Conservation (phyloP, 139 green algal genomes). For the Micractinium sp. region DNA sequence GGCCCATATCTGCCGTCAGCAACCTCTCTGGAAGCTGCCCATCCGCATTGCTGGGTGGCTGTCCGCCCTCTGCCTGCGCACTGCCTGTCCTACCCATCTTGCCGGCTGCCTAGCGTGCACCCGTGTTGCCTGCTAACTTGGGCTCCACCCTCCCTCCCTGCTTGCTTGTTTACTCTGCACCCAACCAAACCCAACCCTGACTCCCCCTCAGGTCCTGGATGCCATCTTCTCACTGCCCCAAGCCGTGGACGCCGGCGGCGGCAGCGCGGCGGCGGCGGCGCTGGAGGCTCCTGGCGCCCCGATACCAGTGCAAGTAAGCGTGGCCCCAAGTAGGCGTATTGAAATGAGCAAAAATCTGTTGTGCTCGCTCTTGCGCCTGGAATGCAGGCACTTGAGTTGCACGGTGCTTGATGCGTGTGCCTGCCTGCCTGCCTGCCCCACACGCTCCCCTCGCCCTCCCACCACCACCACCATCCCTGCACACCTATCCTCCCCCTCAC, state of each 20-base stretch:
- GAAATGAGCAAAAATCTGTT: no score
- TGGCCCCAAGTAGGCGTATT: neutral
- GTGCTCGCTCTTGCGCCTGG: no score
- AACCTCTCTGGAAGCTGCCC: neutral
- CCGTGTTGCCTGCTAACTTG: neutral
- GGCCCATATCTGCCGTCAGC: neutral
- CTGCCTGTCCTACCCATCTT: neutral
- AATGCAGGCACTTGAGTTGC: neutral
- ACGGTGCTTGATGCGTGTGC: neutral
- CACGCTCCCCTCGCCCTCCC: conserved; percentile 9
- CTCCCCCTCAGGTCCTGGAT: conserved; percentile 60
- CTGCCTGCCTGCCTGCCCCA: neutral
- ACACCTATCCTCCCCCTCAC: neutral
- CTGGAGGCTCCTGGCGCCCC: conserved; percentile 31
- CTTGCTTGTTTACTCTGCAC: no score
- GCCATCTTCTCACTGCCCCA: conserved; percentile 69
- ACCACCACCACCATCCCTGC: conserved; percentile 12
- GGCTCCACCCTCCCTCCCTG: neutral
- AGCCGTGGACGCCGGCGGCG: neutral
- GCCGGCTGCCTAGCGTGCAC: neutral
- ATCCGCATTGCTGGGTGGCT: no score
- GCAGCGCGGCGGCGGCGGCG: neutral
- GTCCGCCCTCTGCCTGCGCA: no score
- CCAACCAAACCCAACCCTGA: no score
- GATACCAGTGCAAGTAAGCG: neutral